phyloP scores from a whole-genome alignment of 2,329 filamentous ascomycete species.

The Periconia digitata region DNA sequence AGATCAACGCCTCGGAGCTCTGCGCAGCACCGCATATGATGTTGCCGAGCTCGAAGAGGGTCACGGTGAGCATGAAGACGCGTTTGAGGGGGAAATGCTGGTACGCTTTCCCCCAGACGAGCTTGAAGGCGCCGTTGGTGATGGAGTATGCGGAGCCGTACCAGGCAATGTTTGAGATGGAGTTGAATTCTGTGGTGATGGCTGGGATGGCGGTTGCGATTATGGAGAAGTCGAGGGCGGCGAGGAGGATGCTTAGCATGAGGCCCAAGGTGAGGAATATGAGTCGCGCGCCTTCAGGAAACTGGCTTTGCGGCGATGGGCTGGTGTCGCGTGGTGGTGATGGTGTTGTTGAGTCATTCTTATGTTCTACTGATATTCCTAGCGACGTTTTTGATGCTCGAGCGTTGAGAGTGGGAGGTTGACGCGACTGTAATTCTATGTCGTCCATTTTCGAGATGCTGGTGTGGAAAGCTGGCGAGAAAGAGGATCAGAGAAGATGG shows the following conservation, averaged over 20 bases:
- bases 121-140: constrained; percentile 47
- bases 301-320: not conserved
- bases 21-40: constrained; percentile 52
- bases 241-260: not conserved
- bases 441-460: not conserved
- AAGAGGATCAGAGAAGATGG: not conserved
- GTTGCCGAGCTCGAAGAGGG: constrained; percentile 59
- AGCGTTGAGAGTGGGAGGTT: not conserved
- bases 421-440: not conserved
- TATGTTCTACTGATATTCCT: not conserved
- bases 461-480: not conserved
- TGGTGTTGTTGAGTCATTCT: not conserved
- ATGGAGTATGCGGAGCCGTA: constrained; percentile 46
- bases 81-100: constrained; percentile 47
- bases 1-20: constrained; percentile 40
- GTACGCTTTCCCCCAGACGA: constrained; percentile 50
- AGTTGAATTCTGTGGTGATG: constrained; percentile 30
- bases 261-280: not conserved
- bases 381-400: too few relatives aligned
- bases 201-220: constrained; percentile 33
- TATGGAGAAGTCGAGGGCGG: constrained; percentile 16
- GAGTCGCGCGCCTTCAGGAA: not conserved
- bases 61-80: constrained; percentile 37
- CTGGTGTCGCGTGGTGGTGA: not conserved
- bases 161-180: constrained; percentile 24